Evolutionary conservation across 148 eudicot species (phyloP).

Genomic region (Polygonum maritimum): DNA sequence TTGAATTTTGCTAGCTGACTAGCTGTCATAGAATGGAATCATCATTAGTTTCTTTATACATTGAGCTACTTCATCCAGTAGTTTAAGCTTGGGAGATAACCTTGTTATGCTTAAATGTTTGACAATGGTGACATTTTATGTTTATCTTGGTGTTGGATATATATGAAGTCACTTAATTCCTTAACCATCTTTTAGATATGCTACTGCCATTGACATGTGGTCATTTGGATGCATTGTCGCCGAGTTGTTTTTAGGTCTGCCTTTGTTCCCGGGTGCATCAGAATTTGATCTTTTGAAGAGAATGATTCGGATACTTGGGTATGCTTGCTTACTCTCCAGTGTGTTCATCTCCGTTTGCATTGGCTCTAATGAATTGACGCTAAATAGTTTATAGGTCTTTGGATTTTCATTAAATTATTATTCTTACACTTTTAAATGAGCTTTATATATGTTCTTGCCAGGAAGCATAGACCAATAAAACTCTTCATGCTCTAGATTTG

Average conservation of each 20-base stretch:
- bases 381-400: not conserved
- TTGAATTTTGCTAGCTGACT: not conserved
- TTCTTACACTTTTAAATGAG: not conserved
- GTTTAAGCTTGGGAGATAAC: too few species aligned
- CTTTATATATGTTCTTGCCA: not conserved
- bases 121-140: too few species aligned
- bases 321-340: constrained; percentile 19
- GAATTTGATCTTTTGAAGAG: constrained; percentile 90
- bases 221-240: constrained; percentile 99
- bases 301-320: constrained; percentile 95
- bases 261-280: constrained; percentile 93
- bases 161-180: constrained; percentile 15
- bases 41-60: not conserved
- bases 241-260: constrained; percentile 86
- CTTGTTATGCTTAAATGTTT: too few species aligned
- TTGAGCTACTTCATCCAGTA: not conserved
- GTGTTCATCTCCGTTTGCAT: not conserved
- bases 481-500: not conserved
- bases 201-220: constrained; percentile 99
- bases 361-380: not conserved
- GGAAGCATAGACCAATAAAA: not conserved
- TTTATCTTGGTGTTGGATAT: not conserved
- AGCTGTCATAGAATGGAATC: not conserved
- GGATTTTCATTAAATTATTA: not conserved
- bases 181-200: constrained; percentile 61